Evolutionary conservation across 257 asterid species (phyloP), one percentile per base, ranked within the genome.

Genomic region (Ocimum tenuiflorum): DNA sequence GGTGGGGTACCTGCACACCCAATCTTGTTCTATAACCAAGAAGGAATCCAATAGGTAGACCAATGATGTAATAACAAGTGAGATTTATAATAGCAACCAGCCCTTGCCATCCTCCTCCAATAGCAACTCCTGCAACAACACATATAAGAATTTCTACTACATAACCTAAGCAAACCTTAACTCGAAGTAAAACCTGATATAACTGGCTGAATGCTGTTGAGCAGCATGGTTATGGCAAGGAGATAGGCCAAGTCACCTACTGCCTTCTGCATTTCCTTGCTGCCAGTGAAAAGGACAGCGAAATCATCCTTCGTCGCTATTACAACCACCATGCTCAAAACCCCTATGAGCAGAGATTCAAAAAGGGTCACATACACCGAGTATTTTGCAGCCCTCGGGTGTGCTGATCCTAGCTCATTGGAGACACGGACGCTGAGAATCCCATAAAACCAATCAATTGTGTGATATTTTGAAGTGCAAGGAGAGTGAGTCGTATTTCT

Each of bases 101-200:
- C 15, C 90, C 97, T 79, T 94, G 97, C 99, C 97, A 86, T 67
- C 99, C 99, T 75, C 99, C 99, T 74, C 97, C 99, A 65, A 94
- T 83, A 45, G 99, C 99, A 50, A 94, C 97, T 63, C 96, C 97
- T 92, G 82, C 68, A 73, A 59, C 6, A 47, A 43, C n/a, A 53
- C 8, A 39, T 3, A 4, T 8, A 42, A 60, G 24, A 45, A 39
- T 57, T 38, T 65, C 10, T 65, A 47, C 68, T 6, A 23, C 23
- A 22, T 31, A 6, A 33, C 9, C 45, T 11, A 20, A 2, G 3
- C 35, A 31, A 45, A 27, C 57, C 45, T 55, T 43, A 14, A 22
- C 7, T 42, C 10, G 7, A 9, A 49, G 4, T 12, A 24, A 41
- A 29, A 89, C 98, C 97, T 78, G 98, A 92, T 71, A 94, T 83